phyloP scores from a whole-genome alignment of 2,329 filamentous ascomycete species.

The Aspergillus melleus region DNA sequence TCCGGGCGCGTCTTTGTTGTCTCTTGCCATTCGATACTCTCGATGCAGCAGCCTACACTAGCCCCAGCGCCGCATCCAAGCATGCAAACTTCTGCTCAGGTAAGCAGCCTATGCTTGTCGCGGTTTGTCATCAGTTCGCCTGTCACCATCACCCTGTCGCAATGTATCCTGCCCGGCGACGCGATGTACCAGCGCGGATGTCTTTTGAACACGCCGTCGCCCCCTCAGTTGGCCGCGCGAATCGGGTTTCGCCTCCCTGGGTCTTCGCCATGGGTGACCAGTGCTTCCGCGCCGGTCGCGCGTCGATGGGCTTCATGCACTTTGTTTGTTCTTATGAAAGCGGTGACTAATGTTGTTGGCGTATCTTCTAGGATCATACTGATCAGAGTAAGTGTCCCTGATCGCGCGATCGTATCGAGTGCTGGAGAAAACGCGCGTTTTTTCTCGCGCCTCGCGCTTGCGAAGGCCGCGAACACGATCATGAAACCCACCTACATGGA shows the following conservation, averaged over 20 bases:
- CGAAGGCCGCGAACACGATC: neutral
- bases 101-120: constrained; percentile 46
- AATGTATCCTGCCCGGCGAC: neutral
- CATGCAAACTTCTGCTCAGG: constrained; percentile 54
- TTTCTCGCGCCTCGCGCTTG: neutral
- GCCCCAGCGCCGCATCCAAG: constrained; percentile 51
- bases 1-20: constrained; percentile 20
- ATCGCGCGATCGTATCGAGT: constrained; percentile 34
- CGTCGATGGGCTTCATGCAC: neutral
- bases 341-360: neutral
- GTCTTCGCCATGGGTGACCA: neutral
- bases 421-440: neutral
- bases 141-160: constrained; percentile 7
- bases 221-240: neutral
- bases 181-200: neutral
- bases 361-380: constrained; percentile 39
- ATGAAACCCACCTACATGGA: neutral
- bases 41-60: constrained; percentile 51
- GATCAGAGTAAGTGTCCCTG: constrained; percentile 44
- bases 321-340: neutral
- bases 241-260: neutral
- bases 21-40: constrained; percentile 10
- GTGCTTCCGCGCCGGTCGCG: neutral
- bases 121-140: constrained; percentile 40
- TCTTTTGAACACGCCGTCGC: neutral